Percentiles rank a stretch among this genome's conserved stretches.
phyloP scores from a whole-genome alignment of 306 rosid species.

The Rosa rugosa region DNA sequence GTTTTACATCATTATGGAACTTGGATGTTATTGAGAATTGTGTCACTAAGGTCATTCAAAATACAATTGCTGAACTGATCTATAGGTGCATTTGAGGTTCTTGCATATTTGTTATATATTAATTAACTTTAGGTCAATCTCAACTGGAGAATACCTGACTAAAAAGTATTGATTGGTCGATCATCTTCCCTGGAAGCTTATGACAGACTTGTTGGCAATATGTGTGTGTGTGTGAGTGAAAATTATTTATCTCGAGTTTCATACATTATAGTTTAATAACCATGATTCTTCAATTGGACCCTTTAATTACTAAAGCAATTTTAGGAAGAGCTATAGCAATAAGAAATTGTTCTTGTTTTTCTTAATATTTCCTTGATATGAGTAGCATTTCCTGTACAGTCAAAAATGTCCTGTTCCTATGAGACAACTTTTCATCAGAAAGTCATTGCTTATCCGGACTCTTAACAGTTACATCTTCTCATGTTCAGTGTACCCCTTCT shows the following conservation, averaged over 20 bases:
- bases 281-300: not conserved
- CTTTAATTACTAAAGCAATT: not conserved
- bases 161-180: not conserved
- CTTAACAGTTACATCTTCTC: slow-evolving; percentile 16
- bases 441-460: not conserved
- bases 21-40: slow-evolving; percentile 2
- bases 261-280: not conserved
- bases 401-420: not conserved
- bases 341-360: not conserved
- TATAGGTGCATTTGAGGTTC: slow-evolving; percentile 5
- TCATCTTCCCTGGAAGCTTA: not conserved
- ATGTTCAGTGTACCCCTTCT: not conserved
- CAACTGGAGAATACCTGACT: not conserved
- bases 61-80: slow-evolving; percentile 16
- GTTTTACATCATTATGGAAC: slow-evolving; percentile 5
- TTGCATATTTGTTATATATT: not conserved
- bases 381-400: not conserved
- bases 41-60: slow-evolving; percentile 3
- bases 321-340: not conserved
- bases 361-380: not conserved
- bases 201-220: not conserved
- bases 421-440: not conserved
- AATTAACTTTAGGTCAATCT: not conserved
- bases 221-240: too few relatives aligned
- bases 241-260: not conserved